Conservation (phyloP, 2,329 filamentous ascomycete genomes). For the Cercospora beticola region DNA sequence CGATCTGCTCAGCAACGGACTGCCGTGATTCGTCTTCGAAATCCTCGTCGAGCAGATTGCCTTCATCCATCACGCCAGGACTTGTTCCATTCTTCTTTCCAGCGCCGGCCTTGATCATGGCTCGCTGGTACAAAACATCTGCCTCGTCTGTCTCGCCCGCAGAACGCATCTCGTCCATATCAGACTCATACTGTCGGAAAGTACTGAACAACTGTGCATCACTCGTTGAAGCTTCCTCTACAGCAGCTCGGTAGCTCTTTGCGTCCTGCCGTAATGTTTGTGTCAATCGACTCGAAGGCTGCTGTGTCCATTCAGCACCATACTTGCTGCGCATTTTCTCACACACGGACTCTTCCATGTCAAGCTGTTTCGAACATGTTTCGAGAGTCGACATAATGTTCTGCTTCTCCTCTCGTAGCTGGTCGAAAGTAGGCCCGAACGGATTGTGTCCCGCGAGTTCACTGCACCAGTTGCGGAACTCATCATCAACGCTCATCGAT, state of each 20-base stretch:
- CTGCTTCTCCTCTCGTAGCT: conserved; percentile 73
- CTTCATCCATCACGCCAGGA: conserved; percentile 57
- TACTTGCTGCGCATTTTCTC: conserved; percentile 99
- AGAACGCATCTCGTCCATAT: conserved; percentile 92
- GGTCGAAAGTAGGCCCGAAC: conserved; percentile 75
- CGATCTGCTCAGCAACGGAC: conserved; percentile 86
- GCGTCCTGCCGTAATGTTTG: conserved; percentile 85
- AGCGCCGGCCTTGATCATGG: conserved; percentile 73
- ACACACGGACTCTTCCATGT: conserved; percentile 96
- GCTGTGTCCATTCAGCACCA: conserved; percentile 92
- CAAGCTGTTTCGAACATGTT: conserved; percentile 79
- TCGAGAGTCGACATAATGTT: conserved; percentile 72
- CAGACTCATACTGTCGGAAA: conserved; percentile 77
- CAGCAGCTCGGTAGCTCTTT: conserved; percentile 79
- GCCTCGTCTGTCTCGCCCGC: conserved; percentile 84
- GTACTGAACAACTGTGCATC: conserved; percentile 82
- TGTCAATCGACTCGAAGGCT: conserved; percentile 87
- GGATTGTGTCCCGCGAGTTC: conserved; percentile 84
- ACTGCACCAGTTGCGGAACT: conserved; percentile 91
- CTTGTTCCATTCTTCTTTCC: conserved; percentile 63
- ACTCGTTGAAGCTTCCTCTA: conserved; percentile 85
- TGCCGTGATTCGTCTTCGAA: conserved; percentile 77
- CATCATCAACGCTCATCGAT: conserved; percentile 75
- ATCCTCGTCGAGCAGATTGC: conserved; percentile 85
- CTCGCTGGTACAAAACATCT: conserved; percentile 83